A percentile compares a stretch with the other conserved stretches of the same genome.
Conservation (phyloP, 2,329 filamentous ascomycete genomes). For the Microsporum ferrugineum region DNA sequence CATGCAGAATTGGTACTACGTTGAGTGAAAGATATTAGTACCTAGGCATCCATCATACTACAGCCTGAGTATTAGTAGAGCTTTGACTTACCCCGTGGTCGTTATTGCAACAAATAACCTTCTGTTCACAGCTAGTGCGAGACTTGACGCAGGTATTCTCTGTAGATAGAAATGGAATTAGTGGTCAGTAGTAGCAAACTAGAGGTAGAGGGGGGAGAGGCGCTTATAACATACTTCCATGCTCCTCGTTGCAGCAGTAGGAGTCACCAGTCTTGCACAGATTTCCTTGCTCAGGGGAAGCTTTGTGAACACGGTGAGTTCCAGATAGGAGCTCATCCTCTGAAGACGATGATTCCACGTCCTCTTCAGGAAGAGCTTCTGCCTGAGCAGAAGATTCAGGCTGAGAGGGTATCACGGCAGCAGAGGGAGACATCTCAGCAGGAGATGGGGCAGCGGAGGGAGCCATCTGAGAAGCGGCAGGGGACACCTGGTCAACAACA, state of each 20-base stretch:
- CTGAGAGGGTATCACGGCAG: neutral
- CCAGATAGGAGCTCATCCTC: neutral
- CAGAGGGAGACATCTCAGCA: neutral
- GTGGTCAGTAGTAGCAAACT: neutral
- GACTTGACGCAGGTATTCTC: neutral
- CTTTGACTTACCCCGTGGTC: neutral
- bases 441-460: neutral
- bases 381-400: neutral
- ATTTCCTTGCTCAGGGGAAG: neutral
- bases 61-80: neutral
- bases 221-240: neutral
- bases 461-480: neutral
- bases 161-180: neutral
- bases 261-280: neutral
- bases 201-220: neutral
- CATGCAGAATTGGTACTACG: constrained; percentile 13
- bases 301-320: neutral
- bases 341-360: neutral
- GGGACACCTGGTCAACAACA: neutral
- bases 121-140: neutral
- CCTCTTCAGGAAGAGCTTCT: neutral
- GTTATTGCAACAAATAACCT: constrained; percentile 1
- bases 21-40: neutral
- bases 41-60: neutral
- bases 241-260: neutral